These are phyloP conservation scores for Agrocybe praecox DNA, from an alignment of 768 basidiomycete genomes.

Conservation along the genomic window DNA sequence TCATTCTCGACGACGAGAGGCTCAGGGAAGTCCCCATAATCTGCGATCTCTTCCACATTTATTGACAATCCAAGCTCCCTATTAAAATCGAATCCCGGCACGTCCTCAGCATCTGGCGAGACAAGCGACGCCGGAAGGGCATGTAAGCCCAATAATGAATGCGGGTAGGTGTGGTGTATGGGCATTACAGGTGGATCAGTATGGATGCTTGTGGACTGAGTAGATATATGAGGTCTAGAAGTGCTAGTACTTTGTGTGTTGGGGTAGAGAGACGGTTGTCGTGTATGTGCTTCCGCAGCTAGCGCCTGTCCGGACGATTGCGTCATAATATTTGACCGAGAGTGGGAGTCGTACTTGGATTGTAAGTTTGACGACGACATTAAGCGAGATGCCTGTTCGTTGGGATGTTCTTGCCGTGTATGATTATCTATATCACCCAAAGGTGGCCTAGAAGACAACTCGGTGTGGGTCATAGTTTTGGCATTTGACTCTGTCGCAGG, in stretches of 20 bases:
- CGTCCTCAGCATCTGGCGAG: conserved; percentile 14
- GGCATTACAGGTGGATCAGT: background rate
- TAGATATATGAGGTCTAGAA: background rate
- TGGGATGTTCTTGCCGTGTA: background rate
- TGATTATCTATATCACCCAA: background rate
- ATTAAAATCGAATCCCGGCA: background rate
- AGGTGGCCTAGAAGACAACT: background rate
- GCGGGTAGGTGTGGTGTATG: conserved; percentile 17
- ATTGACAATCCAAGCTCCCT: background rate
- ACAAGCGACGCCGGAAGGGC: conserved; percentile 15
- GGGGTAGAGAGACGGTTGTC: background rate
- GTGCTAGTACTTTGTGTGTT: background rate
- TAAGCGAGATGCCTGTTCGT: background rate
- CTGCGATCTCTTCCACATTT: background rate
- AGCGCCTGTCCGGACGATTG: background rate
- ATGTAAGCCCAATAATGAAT: conserved; percentile 22
- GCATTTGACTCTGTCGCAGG: background rate
- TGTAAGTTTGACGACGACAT: background rate
- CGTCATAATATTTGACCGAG: background rate
- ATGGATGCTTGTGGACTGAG: background rate
- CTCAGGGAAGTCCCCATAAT: background rate
- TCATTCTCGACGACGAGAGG: background rate
- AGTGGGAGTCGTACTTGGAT: background rate
- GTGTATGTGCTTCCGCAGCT: background rate
- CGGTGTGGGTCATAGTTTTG: background rate